Evolutionary conservation across 148 eudicot genomes (phyloP).

Genomic region (Bassia scoparia): DNA sequence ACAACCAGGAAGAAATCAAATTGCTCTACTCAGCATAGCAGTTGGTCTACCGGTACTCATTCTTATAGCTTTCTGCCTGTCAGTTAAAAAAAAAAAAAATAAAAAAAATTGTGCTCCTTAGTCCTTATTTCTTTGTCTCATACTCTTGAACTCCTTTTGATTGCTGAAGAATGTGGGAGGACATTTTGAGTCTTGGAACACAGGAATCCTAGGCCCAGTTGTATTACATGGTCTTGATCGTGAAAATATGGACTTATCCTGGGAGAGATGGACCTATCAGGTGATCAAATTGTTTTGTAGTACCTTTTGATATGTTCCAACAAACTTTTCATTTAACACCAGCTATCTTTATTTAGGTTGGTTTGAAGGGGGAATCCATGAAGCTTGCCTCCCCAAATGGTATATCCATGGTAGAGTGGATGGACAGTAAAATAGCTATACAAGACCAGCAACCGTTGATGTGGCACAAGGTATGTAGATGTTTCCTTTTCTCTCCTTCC

Average conservation of each 20-base stretch:
- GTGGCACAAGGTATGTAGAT: slow-evolving; percentile 79
- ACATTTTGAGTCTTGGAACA: slow-evolving; percentile 71
- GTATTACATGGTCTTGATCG: slow-evolving; percentile 48
- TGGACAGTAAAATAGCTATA: slow-evolving; percentile 58
- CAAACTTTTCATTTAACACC: not conserved
- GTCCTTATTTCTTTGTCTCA: not conserved
- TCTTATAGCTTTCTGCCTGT: not conserved
- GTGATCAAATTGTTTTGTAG: slow-evolving; percentile 23
- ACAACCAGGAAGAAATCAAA: slow-evolving; percentile 60
- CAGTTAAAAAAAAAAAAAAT: not conserved
- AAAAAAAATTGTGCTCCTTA: not conserved
- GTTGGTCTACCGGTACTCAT: slow-evolving; percentile 78
- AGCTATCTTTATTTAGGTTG: slow-evolving; percentile 48
- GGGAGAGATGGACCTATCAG: slow-evolving; percentile 70
- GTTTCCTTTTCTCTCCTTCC: not conserved
- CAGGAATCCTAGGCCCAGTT: slow-evolving; percentile 68
- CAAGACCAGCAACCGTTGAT: slow-evolving; percentile 78
- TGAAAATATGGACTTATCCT: slow-evolving; percentile 49
- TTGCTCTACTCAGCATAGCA: slow-evolving; percentile 77
- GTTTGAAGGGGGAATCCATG: slow-evolving; percentile 85
- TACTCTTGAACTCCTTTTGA: not conserved
- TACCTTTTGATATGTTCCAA: not conserved
- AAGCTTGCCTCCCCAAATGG: slow-evolving; percentile 60
- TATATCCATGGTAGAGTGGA: slow-evolving; percentile 66
- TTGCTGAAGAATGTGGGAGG: slow-evolving; percentile 66